These are phyloP conservation scores for Syzygium aromaticum DNA, from an alignment of 345 rosid species.

Conservation along the genomic window DNA sequence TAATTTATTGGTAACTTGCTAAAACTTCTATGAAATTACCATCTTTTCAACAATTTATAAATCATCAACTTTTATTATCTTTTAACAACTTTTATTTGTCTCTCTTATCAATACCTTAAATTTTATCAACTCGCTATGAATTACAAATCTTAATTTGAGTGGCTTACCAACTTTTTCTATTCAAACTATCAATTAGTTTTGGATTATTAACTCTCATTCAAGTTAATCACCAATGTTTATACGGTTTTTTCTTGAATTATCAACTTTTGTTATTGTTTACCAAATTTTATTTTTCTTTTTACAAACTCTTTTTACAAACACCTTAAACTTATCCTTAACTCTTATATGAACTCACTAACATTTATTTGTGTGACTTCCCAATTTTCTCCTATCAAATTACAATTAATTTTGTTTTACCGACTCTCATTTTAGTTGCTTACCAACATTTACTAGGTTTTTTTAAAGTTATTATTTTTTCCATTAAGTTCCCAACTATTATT, in stretches of 20 bases:
- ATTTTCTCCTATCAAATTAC: background rate
- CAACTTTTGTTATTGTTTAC: background rate
- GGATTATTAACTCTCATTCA: background rate
- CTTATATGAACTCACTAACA: background rate
- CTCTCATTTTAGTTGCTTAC: background rate
- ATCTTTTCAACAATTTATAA: too few relatives aligned
- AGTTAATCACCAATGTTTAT: background rate
- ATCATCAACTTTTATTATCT: background rate
- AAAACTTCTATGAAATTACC: background rate
- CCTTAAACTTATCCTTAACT: background rate
- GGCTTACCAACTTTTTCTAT: background rate
- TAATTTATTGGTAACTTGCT: background rate
- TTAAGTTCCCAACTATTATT: background rate
- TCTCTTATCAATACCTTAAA: background rate
- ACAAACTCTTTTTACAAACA: accelerated
- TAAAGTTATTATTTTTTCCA: background rate
- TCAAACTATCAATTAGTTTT: too few relatives aligned
- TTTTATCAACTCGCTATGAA: background rate
- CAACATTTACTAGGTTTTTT: background rate
- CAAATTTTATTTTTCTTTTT: too few relatives aligned
- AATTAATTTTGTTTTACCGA: too few relatives aligned
- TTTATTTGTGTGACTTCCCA: background rate
- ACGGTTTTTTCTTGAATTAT: too few relatives aligned
- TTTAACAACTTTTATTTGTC: background rate
- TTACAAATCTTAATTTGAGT: background rate